Evolutionary conservation across 2,329 filamentous ascomycete genomes (phyloP).

Genomic region (Hymenoscyphus albidus): DNA sequence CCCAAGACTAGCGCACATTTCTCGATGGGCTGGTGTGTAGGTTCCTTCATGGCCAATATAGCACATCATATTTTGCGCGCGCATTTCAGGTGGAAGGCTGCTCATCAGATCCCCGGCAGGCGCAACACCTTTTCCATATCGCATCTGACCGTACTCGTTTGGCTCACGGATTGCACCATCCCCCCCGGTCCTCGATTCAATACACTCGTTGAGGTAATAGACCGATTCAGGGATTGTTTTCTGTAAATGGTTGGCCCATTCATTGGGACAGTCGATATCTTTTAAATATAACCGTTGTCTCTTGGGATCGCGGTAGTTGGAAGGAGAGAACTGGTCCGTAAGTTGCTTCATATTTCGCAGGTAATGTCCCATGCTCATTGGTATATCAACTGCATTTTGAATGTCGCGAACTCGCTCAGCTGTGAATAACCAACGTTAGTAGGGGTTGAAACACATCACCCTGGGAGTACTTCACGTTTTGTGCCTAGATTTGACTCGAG

Average conservation of each 20-base stretch:
- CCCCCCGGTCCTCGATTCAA: constrained; percentile 51
- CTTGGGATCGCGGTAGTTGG: constrained; percentile 73
- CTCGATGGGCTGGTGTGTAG: constrained; percentile 89
- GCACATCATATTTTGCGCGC: constrained; percentile 95
- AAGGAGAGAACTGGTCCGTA: constrained; percentile 73
- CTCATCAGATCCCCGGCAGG: constrained; percentile 92
- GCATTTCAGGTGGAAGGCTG: constrained; percentile 79
- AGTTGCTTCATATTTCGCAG: constrained; percentile 81
- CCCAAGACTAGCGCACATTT: constrained; percentile 95
- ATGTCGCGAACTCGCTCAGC: constrained; percentile 85
- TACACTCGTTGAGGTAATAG: constrained; percentile 85
- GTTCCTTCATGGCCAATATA: constrained; percentile 98
- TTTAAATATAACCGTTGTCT: constrained; percentile 91
- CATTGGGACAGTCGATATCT: constrained; percentile 88
- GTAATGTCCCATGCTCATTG: constrained; percentile 87
- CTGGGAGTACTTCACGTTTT: constrained; percentile 56
- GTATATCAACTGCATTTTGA: constrained; percentile 65
- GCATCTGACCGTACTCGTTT: constrained; percentile 38
- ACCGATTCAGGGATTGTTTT: constrained; percentile 75
- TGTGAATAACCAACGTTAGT: constrained; percentile 38
- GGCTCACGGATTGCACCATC: constrained; percentile 50
- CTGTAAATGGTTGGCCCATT: constrained; percentile 79
- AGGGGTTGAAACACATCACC: no score
- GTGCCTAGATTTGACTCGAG: constrained; percentile 72
- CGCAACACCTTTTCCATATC: constrained; percentile 46